Base-by-base conservation (phyloP, 495 filamentous ascomycete species). In the Lasiosphaeriaceae sp. region DNA sequence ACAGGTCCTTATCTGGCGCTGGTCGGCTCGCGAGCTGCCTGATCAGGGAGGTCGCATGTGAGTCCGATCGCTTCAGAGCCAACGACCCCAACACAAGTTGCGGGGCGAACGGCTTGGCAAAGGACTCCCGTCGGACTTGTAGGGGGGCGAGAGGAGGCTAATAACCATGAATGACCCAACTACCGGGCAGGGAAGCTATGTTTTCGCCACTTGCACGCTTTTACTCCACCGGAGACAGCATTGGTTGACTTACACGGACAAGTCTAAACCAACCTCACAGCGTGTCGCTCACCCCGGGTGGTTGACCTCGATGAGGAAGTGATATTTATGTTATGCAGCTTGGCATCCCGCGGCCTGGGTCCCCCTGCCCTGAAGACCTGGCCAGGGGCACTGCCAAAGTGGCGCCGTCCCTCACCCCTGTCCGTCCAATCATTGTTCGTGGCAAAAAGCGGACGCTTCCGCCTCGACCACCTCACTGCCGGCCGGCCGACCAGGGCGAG, bases 21-120 rank as follows among this genome's bases (percentile, higher is more conserved):
- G 26, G n/a, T n/a, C 26, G 9, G 3, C 26, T 11, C 56, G 50
- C 43, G 62, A 63, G 55, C 57, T 67, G 44, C 65, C 65, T 45
- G 52, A 59, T 58, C 53, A 55, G 65, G 65, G 62, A 67, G 65
- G 62, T 67, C 57, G 50, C 41, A 55, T 43, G 35, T 45, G 46
- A 61, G 23, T 57, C 55, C 39, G 49, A 53, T 52, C 21, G 23
- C 45, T 31, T 52, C 39, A 22, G 50, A 20, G 47, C 35, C 35
- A 43, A 43, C 39, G 11, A 41, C 37, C n/a, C 19, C 11, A 31
- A 9, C 9, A 31, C 26, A 9, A 31, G 26, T 31, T 31, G 26
- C 26, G 26, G 26, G 26, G 26, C 26, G 26, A 31, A 9, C 34
- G 20, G n/a, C 11, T 19, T 41, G n/a, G 22, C 47, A 20, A 44